These are phyloP conservation scores for Russula ochroleuca DNA, from an alignment of 768 basidiomycete species.

Conservation along the genomic window DNA sequence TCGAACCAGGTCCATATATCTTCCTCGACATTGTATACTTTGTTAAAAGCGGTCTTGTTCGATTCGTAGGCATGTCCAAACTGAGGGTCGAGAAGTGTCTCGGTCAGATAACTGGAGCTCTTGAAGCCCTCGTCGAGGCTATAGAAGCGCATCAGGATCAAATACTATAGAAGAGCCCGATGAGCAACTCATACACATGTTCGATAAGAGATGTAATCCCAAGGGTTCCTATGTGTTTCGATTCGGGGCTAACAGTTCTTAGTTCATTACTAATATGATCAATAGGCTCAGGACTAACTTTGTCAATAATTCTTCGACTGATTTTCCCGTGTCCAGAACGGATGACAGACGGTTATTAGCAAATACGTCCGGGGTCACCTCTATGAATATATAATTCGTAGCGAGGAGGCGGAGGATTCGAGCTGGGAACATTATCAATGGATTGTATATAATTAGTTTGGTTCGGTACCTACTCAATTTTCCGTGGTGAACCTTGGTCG, in stretches of 20 bases:
- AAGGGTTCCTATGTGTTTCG: constrained; percentile 28
- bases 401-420: constrained; percentile 33
- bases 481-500: constrained; percentile 32
- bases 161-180: neutral
- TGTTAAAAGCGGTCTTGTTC: constrained; percentile 14
- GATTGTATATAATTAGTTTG: too few species aligned
- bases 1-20: constrained; percentile 7
- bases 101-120: constrained; percentile 27
- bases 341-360: constrained; percentile 32
- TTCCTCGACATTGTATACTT: constrained; percentile 6
- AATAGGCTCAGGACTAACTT: constrained; percentile 2
- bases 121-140: constrained; percentile 25
- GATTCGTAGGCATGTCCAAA: constrained; percentile 5
- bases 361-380: constrained; percentile 32
- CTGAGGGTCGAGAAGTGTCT: constrained; percentile 28
- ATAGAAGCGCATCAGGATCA: neutral
- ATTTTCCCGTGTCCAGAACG: constrained; percentile 31
- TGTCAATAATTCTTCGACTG: constrained; percentile 26
- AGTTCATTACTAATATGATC: neutral
- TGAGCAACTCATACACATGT: constrained; percentile 16
- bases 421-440: constrained; percentile 13
- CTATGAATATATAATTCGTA: constrained; percentile 33
- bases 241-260: constrained; percentile 9
- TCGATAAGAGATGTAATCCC: constrained; percentile 27
- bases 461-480: constrained; percentile 35